Percentiles rank a stretch among this genome's conserved stretches.
phyloP scores from a whole-genome alignment of 2,329 filamentous ascomycete genomes.

The Hymenoscyphus infarciens region DNA sequence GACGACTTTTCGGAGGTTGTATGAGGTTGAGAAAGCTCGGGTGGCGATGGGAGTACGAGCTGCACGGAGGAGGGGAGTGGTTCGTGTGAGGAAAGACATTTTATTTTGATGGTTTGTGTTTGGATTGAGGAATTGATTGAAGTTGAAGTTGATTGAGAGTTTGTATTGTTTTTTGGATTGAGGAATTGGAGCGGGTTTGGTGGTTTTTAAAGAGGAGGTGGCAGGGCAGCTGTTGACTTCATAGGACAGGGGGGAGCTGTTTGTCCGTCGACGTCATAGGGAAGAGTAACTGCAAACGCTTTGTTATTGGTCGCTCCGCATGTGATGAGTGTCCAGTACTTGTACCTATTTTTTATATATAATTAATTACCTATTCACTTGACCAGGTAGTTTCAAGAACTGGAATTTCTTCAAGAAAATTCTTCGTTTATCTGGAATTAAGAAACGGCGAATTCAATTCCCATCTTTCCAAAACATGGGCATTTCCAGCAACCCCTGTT shows the following conservation, averaged over 20 bases:
- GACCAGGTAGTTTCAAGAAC: background rate
- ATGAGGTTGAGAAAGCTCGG: slow-evolving; percentile 48
- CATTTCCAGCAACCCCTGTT: background rate
- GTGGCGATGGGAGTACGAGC: slow-evolving; percentile 38
- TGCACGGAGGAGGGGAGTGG: slow-evolving; percentile 37
- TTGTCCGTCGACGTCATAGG: slow-evolving; percentile 1
- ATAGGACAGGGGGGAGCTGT: slow-evolving; percentile 5
- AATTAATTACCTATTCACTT: background rate
- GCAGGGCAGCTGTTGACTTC: slow-evolving; percentile 1
- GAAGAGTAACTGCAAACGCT: background rate
- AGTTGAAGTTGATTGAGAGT: background rate
- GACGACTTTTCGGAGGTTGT: slow-evolving; percentile 45
- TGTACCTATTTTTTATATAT: background rate
- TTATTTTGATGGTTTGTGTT: slow-evolving; percentile 36
- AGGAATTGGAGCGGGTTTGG: background rate
- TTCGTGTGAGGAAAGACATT: slow-evolving; percentile 54
- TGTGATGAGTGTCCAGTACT: background rate
- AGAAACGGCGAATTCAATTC: background rate
- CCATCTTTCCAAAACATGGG: background rate
- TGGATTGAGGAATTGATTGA: background rate
- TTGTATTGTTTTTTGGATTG: background rate
- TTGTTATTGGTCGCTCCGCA: background rate
- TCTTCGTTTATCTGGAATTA: background rate
- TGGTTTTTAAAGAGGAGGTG: slow-evolving; percentile 1
- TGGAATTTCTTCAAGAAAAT: background rate